Base-by-base conservation (phyloP, 2,329 filamentous ascomycete species). In the Pseudomassariella vexata region DNA sequence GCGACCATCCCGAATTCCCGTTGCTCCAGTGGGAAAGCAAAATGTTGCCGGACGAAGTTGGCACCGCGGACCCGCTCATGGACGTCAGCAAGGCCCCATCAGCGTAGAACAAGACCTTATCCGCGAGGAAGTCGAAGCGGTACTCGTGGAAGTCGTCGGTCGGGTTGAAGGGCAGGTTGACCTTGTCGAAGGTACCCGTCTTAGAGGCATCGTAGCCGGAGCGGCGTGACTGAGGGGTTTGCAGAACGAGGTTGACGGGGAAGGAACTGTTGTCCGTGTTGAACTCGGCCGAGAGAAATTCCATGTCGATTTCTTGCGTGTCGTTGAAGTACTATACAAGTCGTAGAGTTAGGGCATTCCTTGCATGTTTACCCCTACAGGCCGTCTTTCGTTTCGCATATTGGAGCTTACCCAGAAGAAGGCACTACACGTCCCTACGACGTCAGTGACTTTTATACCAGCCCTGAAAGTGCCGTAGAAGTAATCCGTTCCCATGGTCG, bases 1-100 rank as follows among this genome's bases (percentile, higher is more conserved):
- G 76, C 24, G 79, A 83, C 85, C 85, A 90, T 2, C 63, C 49
- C 5, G 65, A 51, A 49, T 88, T 81, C 20, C 84, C 84, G 44
- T 88, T 89, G 52, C 80, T 85, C 84, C 84, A 79, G 53, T 89
- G 84, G 46, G 79, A 82, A 34, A 90, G 57, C 30, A 85, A 74
- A 24, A 90, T 53, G 49, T 80, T 74, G 2, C 85, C 85, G 0
- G 76, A 60, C 8, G 63, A 57, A 3, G 61, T 63, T 0, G 85
- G 85, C 16, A 84, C 65, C 2, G 68, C 66, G 3, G 63, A 62
- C 8, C 72, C 69, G 3, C 59, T 50, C 65, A 84, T 79, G 28
- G 65, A 62, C 19, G 70, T 65, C 10, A 87, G 58, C 8, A 68
- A 55, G 7, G 57, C 35, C 25, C 73, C 73, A 52, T 89, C 83